Conservation (phyloP, 2,329 filamentous ascomycete genomes). For the Beauveria caledonica region DNA sequence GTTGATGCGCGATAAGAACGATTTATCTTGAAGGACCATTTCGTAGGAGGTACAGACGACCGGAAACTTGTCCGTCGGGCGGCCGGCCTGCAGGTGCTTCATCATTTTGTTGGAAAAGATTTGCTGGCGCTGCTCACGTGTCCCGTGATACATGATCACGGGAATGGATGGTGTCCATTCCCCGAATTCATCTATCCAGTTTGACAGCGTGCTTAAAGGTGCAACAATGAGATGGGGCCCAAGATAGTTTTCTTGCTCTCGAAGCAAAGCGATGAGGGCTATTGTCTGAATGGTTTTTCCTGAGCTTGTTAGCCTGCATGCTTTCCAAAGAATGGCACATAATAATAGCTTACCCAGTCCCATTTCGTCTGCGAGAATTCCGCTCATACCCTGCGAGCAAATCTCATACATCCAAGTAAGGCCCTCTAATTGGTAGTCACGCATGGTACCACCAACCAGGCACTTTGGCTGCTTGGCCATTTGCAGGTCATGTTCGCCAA, state of each 20-base stretch:
- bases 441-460: constrained; percentile 82
- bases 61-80: constrained; percentile 62
- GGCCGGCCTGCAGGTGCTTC: constrained; percentile 54
- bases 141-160: constrained; percentile 84
- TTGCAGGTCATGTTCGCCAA: constrained; percentile 59
- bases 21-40: constrained; percentile 85
- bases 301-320: constrained; percentile 18
- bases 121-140: constrained; percentile 64
- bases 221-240: constrained; percentile 89
- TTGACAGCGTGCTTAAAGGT: constrained; percentile 82
- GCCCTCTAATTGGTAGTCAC: constrained; percentile 88
- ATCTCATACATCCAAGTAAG: constrained; percentile 92
- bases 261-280: constrained; percentile 73
- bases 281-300: constrained; percentile 92
- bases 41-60: constrained; percentile 94
- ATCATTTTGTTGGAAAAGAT: constrained; percentile 68
- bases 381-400: constrained; percentile 72
- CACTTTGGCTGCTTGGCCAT: constrained; percentile 81
- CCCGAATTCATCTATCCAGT: constrained; percentile 91
- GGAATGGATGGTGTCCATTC: constrained; percentile 87
- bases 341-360: constrained; percentile 49
- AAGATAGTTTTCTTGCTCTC: constrained; percentile 73
- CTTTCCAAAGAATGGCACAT: neutral
- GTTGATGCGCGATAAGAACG: constrained; percentile 70
- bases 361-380: constrained; percentile 92